A percentile compares a stretch with the other conserved stretches of the same genome.
These are phyloP conservation scores for Diospyros kaki DNA, from an alignment of 148 eudicot species.

Conservation along the genomic window DNA sequence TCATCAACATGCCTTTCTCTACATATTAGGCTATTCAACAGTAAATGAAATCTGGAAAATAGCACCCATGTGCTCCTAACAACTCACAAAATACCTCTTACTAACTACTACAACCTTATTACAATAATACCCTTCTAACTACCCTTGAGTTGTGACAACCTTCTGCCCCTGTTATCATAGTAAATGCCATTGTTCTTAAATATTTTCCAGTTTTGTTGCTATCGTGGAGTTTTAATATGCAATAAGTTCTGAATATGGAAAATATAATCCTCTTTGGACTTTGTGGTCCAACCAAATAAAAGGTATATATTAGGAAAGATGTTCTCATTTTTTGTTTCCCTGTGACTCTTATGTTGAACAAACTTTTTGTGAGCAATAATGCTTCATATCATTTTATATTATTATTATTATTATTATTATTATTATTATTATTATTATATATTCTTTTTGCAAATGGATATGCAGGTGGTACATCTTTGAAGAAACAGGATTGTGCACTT, in stretches of 20 bases:
- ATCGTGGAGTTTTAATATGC: not conserved
- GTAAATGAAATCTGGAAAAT: too few relatives aligned
- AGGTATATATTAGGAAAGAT: not conserved
- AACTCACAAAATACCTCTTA: too few relatives aligned
- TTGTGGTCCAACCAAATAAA: not conserved
- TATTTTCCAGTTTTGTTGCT: not conserved
- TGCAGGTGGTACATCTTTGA: constrained; percentile 88
- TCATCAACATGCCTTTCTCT: too few relatives aligned
- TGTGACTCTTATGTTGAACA: not conserved
- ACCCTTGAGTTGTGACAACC: too few relatives aligned
- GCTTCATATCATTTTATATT: not conserved
- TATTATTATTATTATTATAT: too few relatives aligned
- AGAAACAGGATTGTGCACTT: constrained; percentile 82
- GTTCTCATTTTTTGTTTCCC: not conserved
- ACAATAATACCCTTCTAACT: too few relatives aligned
- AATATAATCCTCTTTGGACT: not conserved
- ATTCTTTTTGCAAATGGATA: not conserved
- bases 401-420: too few relatives aligned
- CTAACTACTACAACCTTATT: too few relatives aligned
- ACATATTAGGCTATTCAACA: too few relatives aligned
- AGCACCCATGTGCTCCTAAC: too few relatives aligned
- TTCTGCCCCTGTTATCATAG: too few relatives aligned
- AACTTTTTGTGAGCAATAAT: not conserved
- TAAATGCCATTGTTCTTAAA: too few relatives aligned
- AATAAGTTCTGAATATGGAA: not conserved